Percentiles rank a stretch among this genome's conserved stretches.
phyloP scores from a whole-genome alignment of 2,329 filamentous ascomycete species.

The Colletotrichum paranaense region DNA sequence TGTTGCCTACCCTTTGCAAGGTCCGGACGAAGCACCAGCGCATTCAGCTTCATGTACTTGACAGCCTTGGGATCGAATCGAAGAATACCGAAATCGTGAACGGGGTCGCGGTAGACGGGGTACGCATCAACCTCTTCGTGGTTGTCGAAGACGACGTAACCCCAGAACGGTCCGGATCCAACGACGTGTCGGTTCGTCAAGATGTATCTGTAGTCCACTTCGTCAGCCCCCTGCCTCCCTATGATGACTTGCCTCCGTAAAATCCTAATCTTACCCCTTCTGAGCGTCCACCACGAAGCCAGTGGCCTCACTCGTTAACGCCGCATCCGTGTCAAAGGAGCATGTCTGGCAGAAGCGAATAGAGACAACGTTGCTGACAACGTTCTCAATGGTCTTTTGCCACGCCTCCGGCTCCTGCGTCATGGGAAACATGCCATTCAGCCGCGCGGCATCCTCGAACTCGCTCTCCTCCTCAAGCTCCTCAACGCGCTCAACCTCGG shows the following conservation, averaged over 20 bases:
- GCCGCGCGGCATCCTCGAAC: slow-evolving; percentile 49
- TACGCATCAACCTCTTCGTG: slow-evolving; percentile 97
- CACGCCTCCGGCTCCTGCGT: slow-evolving; percentile 68
- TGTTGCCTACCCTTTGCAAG: slow-evolving; percentile 71
- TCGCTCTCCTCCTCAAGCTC: slow-evolving; percentile 53
- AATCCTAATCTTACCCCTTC: slow-evolving; percentile 71
- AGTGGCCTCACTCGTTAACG: slow-evolving; percentile 93
- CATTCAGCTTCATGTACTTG: slow-evolving; percentile 93
- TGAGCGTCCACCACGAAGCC: slow-evolving; percentile 98
- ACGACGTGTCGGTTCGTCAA: slow-evolving; percentile 94
- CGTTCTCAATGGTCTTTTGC: slow-evolving; percentile 94
- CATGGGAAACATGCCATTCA: slow-evolving; percentile 34
- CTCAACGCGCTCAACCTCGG: slow-evolving; percentile 49
- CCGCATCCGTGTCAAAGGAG: slow-evolving; percentile 96
- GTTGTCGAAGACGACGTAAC: slow-evolving; percentile 98
- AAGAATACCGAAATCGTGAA: slow-evolving; percentile 98
- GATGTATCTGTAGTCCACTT: slow-evolving; percentile 68
- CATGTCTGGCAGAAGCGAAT: slow-evolving; percentile 99
- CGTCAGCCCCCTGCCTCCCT: neutral
- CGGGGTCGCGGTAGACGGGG: slow-evolving; percentile 96
- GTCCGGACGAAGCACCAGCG: slow-evolving; percentile 84
- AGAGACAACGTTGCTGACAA: slow-evolving; percentile 96
- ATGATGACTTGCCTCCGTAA: neutral
- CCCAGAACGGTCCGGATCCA: slow-evolving; percentile 95
- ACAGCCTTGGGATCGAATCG: slow-evolving; percentile 96